A percentile compares a stretch with the other conserved stretches of the same genome.
Evolutionary conservation across 768 basidiomycete species (phyloP).

Genomic region (Leccinellum albellum): DNA sequence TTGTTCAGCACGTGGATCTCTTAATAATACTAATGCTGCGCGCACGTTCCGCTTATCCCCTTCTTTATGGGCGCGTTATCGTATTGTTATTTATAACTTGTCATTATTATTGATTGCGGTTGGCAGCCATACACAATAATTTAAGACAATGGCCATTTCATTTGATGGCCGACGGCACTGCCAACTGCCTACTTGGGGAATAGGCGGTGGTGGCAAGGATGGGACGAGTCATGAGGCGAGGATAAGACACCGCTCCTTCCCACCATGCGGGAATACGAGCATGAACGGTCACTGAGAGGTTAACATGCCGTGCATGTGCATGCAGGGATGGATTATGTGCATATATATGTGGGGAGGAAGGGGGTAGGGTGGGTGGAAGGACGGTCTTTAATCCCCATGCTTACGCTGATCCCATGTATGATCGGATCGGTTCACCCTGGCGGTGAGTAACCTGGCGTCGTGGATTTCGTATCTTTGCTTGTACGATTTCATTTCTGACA

Average conservation of each 20-base stretch:
- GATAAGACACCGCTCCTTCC: slow-evolving; percentile 24
- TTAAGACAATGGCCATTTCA: slow-evolving; percentile 1
- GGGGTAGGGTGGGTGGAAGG: not conserved
- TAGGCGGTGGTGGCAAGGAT: slow-evolving; percentile 8
- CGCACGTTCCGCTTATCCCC: slow-evolving; percentile 45
- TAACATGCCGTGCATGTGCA: slow-evolving; percentile 12
- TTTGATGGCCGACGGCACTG: slow-evolving; percentile 3
- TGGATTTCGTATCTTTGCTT: slow-evolving; percentile 4
- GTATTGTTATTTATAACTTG: slow-evolving; percentile 1
- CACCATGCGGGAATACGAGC: slow-evolving; percentile 12
- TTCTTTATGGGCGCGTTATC: slow-evolving; percentile 1
- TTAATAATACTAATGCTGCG: slow-evolving; percentile 45
- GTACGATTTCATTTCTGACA: slow-evolving; percentile 10
- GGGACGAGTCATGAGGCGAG: slow-evolving; percentile 3
- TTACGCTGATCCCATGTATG: slow-evolving; percentile 12
- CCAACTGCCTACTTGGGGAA: slow-evolving; percentile 6
- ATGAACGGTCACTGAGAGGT: slow-evolving; percentile 5
- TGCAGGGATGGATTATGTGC: not conserved
- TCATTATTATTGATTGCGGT: slow-evolving; percentile 30
- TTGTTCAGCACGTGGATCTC: slow-evolving; percentile 55
- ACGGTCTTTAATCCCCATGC: not conserved
- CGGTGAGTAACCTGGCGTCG: not conserved
- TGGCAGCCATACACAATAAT: slow-evolving; percentile 9
- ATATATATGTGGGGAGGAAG: not conserved
- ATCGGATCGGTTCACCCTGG: slow-evolving; percentile 12